Evolutionary conservation across 148 eudicot genomes (phyloP).

Genomic region (Silene uniflora): DNA sequence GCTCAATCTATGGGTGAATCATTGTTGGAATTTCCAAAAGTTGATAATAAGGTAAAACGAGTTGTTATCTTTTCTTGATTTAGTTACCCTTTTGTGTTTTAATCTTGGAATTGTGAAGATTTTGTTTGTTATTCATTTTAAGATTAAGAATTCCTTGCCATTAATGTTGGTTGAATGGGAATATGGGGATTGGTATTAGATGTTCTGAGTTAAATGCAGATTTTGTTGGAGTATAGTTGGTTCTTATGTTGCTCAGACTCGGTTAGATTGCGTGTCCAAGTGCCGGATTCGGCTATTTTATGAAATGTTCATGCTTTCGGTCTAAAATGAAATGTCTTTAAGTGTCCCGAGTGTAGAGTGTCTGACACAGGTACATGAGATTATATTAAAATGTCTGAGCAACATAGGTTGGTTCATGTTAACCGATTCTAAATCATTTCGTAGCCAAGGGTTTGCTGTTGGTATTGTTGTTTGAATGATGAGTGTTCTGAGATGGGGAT

Average conservation of each 20-base stretch:
- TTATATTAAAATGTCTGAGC: no score
- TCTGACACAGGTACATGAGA: no score
- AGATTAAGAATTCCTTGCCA: constrained; percentile 11
- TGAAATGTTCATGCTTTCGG: no score
- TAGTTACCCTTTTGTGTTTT: constrained; percentile 21
- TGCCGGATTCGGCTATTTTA: no score
- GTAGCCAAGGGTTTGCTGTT: not conserved
- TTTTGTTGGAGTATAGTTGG: constrained; percentile 7
- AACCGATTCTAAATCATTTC: not conserved
- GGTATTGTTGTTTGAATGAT: not conserved
- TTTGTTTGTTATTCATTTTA: constrained; percentile 1
- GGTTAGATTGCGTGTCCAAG: no score
- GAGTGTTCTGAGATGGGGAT: constrained; percentile 20
- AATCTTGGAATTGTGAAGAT: constrained; percentile 8
- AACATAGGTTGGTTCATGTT: not conserved
- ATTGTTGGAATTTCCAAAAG: constrained; percentile 41
- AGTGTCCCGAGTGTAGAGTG: no score
- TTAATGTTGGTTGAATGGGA: constrained; percentile 19
- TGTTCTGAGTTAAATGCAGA: constrained; percentile 12
- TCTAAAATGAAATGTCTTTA: no score
- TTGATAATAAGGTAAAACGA: constrained; percentile 55
- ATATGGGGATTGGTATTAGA: constrained; percentile 10
- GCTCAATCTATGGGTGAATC: constrained; percentile 61
- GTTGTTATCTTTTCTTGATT: constrained; percentile 24
- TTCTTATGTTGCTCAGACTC: no score